Conservation (phyloP, 768 basidiomycete genomes). For the Multifurca ochricompacta region DNA sequence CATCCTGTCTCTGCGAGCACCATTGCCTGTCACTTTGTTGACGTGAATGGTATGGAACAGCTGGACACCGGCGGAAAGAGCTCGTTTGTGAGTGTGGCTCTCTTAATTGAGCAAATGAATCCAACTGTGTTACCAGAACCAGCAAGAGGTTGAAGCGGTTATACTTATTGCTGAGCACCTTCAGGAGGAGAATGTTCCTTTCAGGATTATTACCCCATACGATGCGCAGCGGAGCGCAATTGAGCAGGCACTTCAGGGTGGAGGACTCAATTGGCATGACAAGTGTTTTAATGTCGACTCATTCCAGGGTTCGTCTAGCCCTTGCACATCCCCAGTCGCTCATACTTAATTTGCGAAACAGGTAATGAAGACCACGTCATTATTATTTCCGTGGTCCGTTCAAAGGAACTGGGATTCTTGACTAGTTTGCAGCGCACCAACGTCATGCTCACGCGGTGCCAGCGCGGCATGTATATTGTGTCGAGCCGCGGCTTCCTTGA, state of each 20-base stretch:
- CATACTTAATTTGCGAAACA: constrained; percentile 24
- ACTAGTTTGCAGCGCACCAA: constrained; percentile 60
- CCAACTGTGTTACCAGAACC: constrained; percentile 41
- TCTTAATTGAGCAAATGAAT: not conserved
- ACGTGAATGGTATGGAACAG: constrained; percentile 40
- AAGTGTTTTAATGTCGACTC: constrained; percentile 73
- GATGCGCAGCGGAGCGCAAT: constrained; percentile 58
- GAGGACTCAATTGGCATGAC: constrained; percentile 51
- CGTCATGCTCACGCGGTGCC: constrained; percentile 84
- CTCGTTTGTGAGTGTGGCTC: not conserved
- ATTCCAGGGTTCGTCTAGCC: constrained; percentile 54
- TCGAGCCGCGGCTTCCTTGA: constrained; percentile 53
- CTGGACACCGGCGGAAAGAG: constrained; percentile 1
- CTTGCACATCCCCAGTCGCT: not conserved
- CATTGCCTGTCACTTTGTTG: constrained; percentile 57
- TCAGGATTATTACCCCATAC: constrained; percentile 75
- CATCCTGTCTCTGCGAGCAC: constrained; percentile 42
- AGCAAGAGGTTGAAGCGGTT: constrained; percentile 46
- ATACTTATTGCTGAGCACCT: constrained; percentile 51
- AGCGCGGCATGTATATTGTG: constrained; percentile 69
- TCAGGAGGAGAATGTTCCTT: constrained; percentile 41
- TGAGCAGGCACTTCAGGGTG: constrained; percentile 45
- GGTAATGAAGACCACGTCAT: constrained; percentile 81
- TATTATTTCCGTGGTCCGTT: constrained; percentile 63
- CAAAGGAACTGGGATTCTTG: constrained; percentile 60